A percentile compares a stretch with the other conserved stretches of the same genome.
Conservation (phyloP, 2,329 filamentous ascomycete species). For the Talaromyces amestolkiae region DNA sequence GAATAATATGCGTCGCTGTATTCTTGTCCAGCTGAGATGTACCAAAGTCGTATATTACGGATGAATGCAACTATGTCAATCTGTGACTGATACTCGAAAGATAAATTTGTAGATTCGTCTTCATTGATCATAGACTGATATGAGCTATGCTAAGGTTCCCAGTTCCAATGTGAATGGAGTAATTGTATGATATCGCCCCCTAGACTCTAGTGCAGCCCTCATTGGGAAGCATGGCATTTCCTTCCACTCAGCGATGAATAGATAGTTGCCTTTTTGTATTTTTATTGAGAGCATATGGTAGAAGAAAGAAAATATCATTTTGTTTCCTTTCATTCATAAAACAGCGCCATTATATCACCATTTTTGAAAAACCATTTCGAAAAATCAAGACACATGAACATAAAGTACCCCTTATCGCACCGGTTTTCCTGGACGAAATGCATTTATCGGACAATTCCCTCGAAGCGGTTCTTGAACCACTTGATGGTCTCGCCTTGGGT, state of each 20-base stretch:
- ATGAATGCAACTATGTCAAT: background rate
- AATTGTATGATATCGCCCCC: conserved; percentile 7
- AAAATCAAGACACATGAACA: conserved; percentile 20
- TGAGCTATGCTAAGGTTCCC: conserved; percentile 10
- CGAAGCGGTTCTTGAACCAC: conserved; percentile 97
- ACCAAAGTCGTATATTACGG: background rate
- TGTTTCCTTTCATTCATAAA: conserved; percentile 30
- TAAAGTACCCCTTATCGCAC: conserved; percentile 18
- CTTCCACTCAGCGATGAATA: background rate
- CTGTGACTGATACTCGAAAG: background rate
- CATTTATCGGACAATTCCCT: conserved; percentile 96
- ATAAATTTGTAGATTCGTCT: background rate
- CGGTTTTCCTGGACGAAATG: conserved; percentile 18
- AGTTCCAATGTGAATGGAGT: background rate
- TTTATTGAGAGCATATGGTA: conserved; percentile 18
- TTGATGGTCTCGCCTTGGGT: conserved; percentile 92
- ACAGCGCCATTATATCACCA: conserved; percentile 23
- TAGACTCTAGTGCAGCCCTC: conserved; percentile 10
- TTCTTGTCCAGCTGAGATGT: background rate
- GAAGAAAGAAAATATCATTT: conserved; percentile 21
- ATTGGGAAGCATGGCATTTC: conserved; percentile 3
- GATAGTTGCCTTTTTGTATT: conserved; percentile 24
- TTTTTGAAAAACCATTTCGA: conserved; percentile 21
- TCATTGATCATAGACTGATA: conserved; percentile 14
- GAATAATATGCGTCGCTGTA: background rate